Percentiles rank a stretch among this genome's conserved stretches.
phyloP scores from a whole-genome alignment of 306 rosid genomes.

The Pueraria montana region DNA sequence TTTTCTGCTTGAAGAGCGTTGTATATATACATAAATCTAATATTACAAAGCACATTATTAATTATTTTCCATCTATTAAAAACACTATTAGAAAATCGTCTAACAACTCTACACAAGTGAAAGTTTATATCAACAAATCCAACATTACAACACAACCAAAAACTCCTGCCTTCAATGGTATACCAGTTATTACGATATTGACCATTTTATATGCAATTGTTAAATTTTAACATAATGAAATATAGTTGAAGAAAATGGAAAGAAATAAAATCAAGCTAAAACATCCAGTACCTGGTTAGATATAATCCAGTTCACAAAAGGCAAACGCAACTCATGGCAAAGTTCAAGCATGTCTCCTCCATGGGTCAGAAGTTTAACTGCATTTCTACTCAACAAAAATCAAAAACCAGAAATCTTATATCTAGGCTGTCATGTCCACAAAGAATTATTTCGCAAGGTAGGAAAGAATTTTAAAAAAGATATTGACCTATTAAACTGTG shows the following conservation, averaged over 20 bases:
- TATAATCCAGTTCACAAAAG: constrained; percentile 84
- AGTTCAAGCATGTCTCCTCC: constrained; percentile 99
- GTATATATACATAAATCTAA: constrained; percentile 28
- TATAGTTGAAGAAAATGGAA: constrained; percentile 2
- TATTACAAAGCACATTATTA: constrained; percentile 29
- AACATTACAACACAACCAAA: neutral
- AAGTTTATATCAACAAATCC: constrained; percentile 24
- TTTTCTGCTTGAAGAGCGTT: constrained; percentile 14
- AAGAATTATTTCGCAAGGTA: constrained; percentile 27
- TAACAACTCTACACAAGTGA: constrained; percentile 24
- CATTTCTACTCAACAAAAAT: constrained; percentile 68
- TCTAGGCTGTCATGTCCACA: constrained; percentile 31
- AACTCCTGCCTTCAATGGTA: constrained; percentile 23
- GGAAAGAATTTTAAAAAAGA: constrained; percentile 41
- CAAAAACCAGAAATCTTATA: constrained; percentile 46
- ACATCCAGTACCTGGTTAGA: constrained; percentile 73
- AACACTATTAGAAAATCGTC: constrained; percentile 9
- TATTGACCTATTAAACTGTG: constrained; percentile 77
- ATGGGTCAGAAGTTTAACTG: constrained; percentile 89
- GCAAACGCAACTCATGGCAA: constrained; percentile 86
- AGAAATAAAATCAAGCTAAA: constrained; percentile 33
- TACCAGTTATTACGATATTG: constrained; percentile 39
- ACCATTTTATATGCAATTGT: constrained; percentile 33
- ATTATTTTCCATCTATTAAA: neutral
- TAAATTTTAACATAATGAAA: constrained; percentile 25